These are phyloP conservation scores for Lophiotrema nucula DNA, from an alignment of 495 filamentous ascomycete species.

Conservation along the genomic window DNA sequence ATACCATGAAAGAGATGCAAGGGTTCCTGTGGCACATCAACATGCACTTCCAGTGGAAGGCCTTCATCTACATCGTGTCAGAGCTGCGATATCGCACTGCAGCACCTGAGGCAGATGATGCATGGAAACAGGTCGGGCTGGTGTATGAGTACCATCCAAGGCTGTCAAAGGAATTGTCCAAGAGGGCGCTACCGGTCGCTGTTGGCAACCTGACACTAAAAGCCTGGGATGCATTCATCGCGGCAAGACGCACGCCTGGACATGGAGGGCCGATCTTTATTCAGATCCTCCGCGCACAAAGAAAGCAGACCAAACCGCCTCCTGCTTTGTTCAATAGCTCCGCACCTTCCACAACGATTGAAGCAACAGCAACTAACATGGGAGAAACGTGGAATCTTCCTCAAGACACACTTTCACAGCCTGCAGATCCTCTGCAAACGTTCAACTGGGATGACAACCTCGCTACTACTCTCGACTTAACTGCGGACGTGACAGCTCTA, in stretches of 20 bases:
- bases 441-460: slow-evolving; percentile 12
- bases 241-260: not conserved
- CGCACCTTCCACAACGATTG: not conserved
- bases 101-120: slow-evolving; percentile 11
- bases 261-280: slow-evolving; percentile 24
- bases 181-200: slow-evolving; percentile 19
- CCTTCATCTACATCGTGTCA: slow-evolving; percentile 25
- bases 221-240: slow-evolving; percentile 22
- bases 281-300: slow-evolving; percentile 7
- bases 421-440: slow-evolving; percentile 2
- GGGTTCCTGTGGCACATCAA: slow-evolving; percentile 31
- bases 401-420: not conserved
- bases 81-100: slow-evolving; percentile 19
- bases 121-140: slow-evolving; percentile 24
- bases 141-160: slow-evolving; percentile 27
- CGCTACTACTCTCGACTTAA: slow-evolving; percentile 6
- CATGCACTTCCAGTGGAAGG: slow-evolving; percentile 33
- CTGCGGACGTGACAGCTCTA: not conserved
- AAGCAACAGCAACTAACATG: not conserved
- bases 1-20: slow-evolving; percentile 13
- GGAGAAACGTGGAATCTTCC: not conserved
- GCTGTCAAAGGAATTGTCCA: slow-evolving; percentile 8
- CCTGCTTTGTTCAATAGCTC: not conserved
- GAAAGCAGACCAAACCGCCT: not conserved
- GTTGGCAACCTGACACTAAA: slow-evolving; percentile 28